Evolutionary conservation across 2,329 filamentous ascomycete genomes (phyloP), one percentile per base, ranked within the genome.

Genomic region (Fusarium armeniacum): DNA sequence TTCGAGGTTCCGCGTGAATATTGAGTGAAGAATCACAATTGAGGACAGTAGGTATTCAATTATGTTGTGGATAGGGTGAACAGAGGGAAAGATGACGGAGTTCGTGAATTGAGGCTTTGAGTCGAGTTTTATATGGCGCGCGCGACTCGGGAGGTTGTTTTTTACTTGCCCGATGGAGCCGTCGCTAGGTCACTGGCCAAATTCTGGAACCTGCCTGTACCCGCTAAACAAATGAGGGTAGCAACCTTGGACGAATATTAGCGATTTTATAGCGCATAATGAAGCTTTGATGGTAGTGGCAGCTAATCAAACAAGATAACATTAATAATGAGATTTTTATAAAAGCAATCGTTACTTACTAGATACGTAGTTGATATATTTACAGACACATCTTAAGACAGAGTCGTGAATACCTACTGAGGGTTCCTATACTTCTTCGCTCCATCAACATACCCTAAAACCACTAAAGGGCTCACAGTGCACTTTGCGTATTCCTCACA

Each of bases 61-160:
- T 46, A 20, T 15, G 33, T 20, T 33, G 24, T 16, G 20, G 24
- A 54, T 51, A 35, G 16, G 12, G 11, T 41, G 41, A 26, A 40
- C 28, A 43, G 33, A 40, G 32, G 43, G 26, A 38, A 28, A 49
- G 28, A 54, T 50, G 58, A 30, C 46, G 49, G 54, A 52, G 41
- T 35, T 51, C 26, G 35, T 44, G 56, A 59, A 33, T 66, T 67
- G 53, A 73, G 63, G 58, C 51, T 51, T 65, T 73, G 67, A 65
- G 55, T 43, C 59, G 66, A 71, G 67, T 74, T 75, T 75, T 62
- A 73, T 73, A 74, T 18, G 71, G 62, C 28, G 73, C 69, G 69
- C 61, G 60, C 61, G 52, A 60, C 46, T 64, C 47, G 52, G 52
- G 61, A 62, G 57, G 62, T 67, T 71, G 51, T 44, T 67, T 68